Evolutionary conservation across 2,329 filamentous ascomycete genomes (phyloP), one percentile per base, ranked within the genome.

Genomic region (Nemania diffusa): DNA sequence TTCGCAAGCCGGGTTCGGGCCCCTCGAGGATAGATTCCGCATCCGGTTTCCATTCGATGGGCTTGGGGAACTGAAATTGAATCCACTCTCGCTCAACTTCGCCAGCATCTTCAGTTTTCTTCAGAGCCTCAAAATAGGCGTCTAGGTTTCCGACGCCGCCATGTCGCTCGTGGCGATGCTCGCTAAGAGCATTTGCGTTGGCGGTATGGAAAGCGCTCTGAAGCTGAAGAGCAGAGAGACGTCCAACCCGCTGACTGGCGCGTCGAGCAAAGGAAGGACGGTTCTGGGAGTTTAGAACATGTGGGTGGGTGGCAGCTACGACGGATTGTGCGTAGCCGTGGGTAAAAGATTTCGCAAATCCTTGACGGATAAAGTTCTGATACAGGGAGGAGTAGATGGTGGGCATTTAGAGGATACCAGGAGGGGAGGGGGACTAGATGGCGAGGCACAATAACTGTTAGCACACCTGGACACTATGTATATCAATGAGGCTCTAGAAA

Each of bases 271-370:
- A 90, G 75, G 86, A 87, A 70, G 87, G 87, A 73, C 88, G 85
- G 79, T 87, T 89, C 79, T 89, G 93, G 79, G 84, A 90, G 86
- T 90, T 93, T 87, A 86, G 88, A 87, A 84, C 91, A 90, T 87
- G 85, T 64, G 87, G 88, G 71, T 97, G 94, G 72, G 93, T 93
- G 76, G 94, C 95, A 78, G 96, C 96, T 83, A 99, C 94, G 83
- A 98, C 91, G 71, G 94, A 97, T 81, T 98, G 95, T 76, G 94
- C 94, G 88, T 97, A 98, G 83, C 95, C 95, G 88, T 98, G 93
- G 81, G 93, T 95, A 81, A 98, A 92, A 78, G 94, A 94, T 85
- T 98, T 98, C 79, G 93, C 91, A 84, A 97, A 92, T 91, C 93
- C 94, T 88, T 95, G 92, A 86, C 96, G 95, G 89, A 97, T 93